Conservation (phyloP, 345 rosid species). For the Aquilaria yunnanensis region DNA sequence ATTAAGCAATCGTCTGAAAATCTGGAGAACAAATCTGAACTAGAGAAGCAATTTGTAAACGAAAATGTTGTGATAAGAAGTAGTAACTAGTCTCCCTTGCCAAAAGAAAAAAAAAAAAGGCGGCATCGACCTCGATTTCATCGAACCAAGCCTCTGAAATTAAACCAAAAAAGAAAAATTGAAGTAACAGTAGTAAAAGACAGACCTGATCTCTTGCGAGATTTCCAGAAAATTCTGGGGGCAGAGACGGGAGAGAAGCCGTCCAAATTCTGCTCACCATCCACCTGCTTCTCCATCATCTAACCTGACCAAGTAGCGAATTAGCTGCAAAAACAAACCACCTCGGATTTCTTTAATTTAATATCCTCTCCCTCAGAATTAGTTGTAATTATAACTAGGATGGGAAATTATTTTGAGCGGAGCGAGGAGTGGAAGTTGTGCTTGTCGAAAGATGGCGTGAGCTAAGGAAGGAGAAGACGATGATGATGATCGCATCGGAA, state of each 20-base stretch:
- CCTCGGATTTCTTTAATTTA: too few species aligned
- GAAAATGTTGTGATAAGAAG: too few species aligned
- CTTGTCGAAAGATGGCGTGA: neutral
- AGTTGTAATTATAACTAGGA: too few species aligned
- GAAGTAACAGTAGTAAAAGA: neutral
- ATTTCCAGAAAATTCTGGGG: constrained; percentile 64
- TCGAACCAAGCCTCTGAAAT: constrained; percentile 1
- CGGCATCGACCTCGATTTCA: neutral
- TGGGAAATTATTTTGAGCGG: too few species aligned
- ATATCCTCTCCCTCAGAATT: too few species aligned
- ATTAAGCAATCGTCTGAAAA: too few species aligned
- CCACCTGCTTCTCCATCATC: constrained; percentile 23
- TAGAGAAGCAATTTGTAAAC: too few species aligned
- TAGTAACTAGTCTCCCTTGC: too few species aligned
- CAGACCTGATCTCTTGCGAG: constrained; percentile 64
- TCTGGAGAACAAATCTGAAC: too few species aligned
- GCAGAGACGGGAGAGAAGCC: constrained; percentile 66
- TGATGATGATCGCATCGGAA: neutral
- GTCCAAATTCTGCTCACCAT: constrained; percentile 20
- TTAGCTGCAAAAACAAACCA: too few species aligned
- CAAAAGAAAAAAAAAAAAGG: too few species aligned
- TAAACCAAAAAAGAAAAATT: constrained; percentile 2
- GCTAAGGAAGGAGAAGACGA: constrained; percentile 8
- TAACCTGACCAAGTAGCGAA: too few species aligned
- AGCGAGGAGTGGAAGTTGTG: neutral